These are phyloP conservation scores for Cucumis sativus DNA, from an alignment of 306 rosid genomes.

Conservation along the genomic window DNA sequence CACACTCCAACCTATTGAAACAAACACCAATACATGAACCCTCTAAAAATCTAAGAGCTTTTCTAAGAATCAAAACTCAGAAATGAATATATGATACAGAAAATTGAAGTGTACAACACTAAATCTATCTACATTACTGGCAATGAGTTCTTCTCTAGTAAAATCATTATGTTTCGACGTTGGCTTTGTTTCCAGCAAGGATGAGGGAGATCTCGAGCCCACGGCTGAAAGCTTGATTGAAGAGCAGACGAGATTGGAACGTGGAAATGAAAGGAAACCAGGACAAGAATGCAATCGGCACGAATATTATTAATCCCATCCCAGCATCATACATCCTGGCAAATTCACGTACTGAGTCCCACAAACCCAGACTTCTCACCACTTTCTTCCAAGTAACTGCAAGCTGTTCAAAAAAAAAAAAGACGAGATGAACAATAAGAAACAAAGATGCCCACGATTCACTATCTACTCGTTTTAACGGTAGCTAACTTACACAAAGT, in stretches of 20 bases:
- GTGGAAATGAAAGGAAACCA: constrained; percentile 98
- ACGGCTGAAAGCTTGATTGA: constrained; percentile 96
- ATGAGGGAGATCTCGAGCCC: constrained; percentile 93
- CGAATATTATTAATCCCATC: constrained; percentile 77
- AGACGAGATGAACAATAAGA: neutral
- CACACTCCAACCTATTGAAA: neutral
- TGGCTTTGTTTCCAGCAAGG: constrained; percentile 95
- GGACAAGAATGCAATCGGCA: constrained; percentile 61
- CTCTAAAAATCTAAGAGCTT: neutral
- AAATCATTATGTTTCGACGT: constrained; percentile 40
- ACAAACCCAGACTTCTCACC: constrained; percentile 53
- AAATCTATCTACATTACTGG: neutral
- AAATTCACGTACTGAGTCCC: constrained; percentile 92
- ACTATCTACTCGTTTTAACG: neutral
- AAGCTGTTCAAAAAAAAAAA: constrained; percentile 36
- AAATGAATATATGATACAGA: neutral
- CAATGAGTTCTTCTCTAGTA: constrained; percentile 34
- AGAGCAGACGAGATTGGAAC: constrained; percentile 93
- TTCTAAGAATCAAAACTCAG: neutral
- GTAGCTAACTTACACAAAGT: constrained; percentile 54
- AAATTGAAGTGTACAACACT: neutral
- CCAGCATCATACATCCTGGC: constrained; percentile 97
- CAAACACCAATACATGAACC: neutral
- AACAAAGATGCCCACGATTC: neutral
- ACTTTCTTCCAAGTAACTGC: constrained; percentile 77